These are phyloP conservation scores for Lepraria neglecta DNA, from an alignment of 495 filamentous ascomycete genomes.

Conservation along the genomic window DNA sequence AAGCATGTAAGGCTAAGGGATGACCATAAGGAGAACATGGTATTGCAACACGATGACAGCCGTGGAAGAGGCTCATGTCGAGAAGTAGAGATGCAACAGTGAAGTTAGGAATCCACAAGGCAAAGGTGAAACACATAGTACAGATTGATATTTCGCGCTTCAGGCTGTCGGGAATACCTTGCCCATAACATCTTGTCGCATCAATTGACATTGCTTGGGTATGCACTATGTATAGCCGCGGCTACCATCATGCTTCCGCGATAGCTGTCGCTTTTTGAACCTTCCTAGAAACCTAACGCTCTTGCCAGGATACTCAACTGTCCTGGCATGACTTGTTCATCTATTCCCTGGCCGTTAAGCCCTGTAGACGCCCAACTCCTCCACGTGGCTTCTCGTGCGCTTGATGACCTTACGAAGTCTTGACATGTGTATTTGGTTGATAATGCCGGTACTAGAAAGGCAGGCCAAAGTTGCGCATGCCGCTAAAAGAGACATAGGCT, in stretches of 20 bases:
- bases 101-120: neutral
- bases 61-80: neutral
- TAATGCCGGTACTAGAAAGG: neutral
- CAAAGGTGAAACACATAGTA: neutral
- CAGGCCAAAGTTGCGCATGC: neutral
- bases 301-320: neutral
- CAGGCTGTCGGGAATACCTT: neutral
- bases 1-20: neutral
- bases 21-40: neutral
- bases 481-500: neutral
- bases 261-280: neutral
- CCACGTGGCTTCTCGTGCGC: too few relatives aligned
- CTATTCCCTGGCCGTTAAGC: neutral
- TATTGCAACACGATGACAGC: too few relatives aligned
- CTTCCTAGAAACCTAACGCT: neutral
- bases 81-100: neutral
- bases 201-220: neutral
- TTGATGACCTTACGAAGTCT: neutral
- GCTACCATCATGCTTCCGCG: neutral
- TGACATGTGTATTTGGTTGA: neutral
- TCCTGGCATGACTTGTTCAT: neutral
- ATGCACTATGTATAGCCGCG: conserved; percentile 1
- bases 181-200: neutral
- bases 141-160: neutral
- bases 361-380: neutral